These are phyloP conservation scores for Rhizoctonia solani DNA, from an alignment of 1,284 basidiomycete species.

Conservation along the genomic window DNA sequence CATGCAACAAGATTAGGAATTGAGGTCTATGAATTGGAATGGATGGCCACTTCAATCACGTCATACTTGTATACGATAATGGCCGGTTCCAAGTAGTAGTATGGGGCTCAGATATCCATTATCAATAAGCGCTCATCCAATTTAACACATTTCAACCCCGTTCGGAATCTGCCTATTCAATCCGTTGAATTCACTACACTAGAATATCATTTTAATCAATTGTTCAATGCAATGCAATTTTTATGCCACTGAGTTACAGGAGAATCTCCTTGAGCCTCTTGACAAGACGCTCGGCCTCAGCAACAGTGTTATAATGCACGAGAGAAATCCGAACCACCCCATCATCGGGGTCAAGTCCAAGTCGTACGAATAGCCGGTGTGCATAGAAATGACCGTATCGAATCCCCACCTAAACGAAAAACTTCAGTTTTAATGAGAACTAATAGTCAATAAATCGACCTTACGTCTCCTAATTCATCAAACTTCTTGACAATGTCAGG, in stretches of 20 bases:
- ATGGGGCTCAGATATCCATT: too few relatives aligned
- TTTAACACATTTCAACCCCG: too few relatives aligned
- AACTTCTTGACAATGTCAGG: conserved; percentile 57
- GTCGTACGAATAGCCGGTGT: conserved; percentile 63
- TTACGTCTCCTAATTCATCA: conserved; percentile 61
- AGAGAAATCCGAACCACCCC: conserved; percentile 75
- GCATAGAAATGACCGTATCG: conserved; percentile 82
- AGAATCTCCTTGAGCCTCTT: conserved; percentile 55
- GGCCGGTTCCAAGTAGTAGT: too few relatives aligned
- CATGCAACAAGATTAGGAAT: too few relatives aligned
- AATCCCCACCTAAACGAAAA: conserved; percentile 63
- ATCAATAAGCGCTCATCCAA: too few relatives aligned
- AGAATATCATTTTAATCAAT: background rate
- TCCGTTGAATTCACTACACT: too few relatives aligned
- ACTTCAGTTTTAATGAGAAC: background rate
- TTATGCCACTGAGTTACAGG: background rate
- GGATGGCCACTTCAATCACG: too few relatives aligned
- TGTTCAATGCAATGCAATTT: background rate
- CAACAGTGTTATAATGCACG: conserved; percentile 79
- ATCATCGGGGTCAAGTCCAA: conserved; percentile 57
- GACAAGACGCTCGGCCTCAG: conserved; percentile 66
- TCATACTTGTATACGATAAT: too few relatives aligned
- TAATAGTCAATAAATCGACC: conserved; percentile 44
- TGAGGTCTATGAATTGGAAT: too few relatives aligned
- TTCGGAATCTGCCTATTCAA: too few relatives aligned